Percentiles rank a stretch among this genome's conserved stretches.
Evolutionary conservation across 2,329 filamentous ascomycete species (phyloP).

Genomic region (Didymosphaeria variabile): DNA sequence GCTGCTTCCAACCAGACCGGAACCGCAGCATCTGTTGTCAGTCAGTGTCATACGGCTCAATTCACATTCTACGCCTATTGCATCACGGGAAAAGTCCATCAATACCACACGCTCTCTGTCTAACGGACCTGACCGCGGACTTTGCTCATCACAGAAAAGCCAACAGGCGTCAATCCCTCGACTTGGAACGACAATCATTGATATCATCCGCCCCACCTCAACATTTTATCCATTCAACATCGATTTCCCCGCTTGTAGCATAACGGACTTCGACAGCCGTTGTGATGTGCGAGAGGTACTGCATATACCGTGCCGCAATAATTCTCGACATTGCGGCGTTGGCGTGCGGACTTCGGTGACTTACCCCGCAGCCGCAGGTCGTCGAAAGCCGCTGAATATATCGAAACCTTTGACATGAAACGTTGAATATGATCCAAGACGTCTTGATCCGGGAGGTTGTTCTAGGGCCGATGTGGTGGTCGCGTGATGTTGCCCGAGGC

Average conservation of each 20-base stretch:
- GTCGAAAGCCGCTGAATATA: background rate
- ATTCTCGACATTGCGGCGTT: conserved; percentile 4
- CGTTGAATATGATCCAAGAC: no score
- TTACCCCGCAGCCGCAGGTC: background rate
- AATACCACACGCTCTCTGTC: no score
- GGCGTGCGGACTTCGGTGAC: conserved; percentile 14
- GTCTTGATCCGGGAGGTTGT: no score
- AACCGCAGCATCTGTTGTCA: no score
- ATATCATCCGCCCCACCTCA: no score
- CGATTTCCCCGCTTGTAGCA: background rate
- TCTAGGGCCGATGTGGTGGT: background rate
- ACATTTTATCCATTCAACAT: background rate
- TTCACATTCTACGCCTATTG: no score
- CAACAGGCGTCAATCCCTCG: background rate
- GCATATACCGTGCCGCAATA: conserved; percentile 2
- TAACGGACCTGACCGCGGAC: background rate
- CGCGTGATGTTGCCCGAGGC: no score
- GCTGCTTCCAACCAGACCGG: no score
- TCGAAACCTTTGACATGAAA: background rate
- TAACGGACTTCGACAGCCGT: background rate
- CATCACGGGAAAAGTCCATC: no score
- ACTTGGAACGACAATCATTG: background rate
- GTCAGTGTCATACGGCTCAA: no score
- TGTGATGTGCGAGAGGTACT: background rate
- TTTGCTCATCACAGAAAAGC: background rate